Percentiles rank a stretch among this genome's conserved stretches.
Evolutionary conservation across 805 yeast species (phyloP).

Genomic region (Candida argentea): DNA sequence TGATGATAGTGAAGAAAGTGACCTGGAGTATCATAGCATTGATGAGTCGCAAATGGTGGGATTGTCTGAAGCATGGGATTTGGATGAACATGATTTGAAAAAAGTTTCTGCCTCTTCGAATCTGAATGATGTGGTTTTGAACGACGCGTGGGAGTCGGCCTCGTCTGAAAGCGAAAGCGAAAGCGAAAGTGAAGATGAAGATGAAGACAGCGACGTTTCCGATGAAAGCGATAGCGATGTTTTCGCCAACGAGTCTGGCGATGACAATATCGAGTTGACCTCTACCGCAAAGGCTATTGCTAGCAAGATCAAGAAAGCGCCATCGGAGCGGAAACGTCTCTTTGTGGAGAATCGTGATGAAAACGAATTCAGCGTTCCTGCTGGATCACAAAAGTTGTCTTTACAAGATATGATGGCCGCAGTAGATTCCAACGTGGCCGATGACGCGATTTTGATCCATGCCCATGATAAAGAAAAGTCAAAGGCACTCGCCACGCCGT

Average conservation of each 20-base stretch:
- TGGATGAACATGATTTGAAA: slow-evolving; percentile 47
- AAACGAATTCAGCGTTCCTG: slow-evolving; percentile 61
- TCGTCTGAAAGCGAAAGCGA: slow-evolving; percentile 13
- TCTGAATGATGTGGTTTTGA: slow-evolving; percentile 16
- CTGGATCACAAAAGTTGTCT: slow-evolving; percentile 40
- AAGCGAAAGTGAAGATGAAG: slow-evolving; percentile 13
- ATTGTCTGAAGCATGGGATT: slow-evolving; percentile 83
- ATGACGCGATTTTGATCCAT: slow-evolving; percentile 41
- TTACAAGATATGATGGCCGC: slow-evolving; percentile 69
- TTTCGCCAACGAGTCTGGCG: slow-evolving; percentile 15
- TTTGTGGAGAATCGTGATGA: slow-evolving; percentile 50
- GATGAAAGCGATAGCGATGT: slow-evolving; percentile 11
- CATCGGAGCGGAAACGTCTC: slow-evolving; percentile 33
- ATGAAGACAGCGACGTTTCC: slow-evolving; percentile 21
- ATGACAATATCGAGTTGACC: slow-evolving; percentile 38
- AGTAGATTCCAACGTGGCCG: slow-evolving; percentile 39
- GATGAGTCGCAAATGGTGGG: slow-evolving; percentile 71
- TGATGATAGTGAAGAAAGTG: slow-evolving; percentile 26
- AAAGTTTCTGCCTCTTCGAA: slow-evolving; percentile 6
- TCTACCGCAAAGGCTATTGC: slow-evolving; percentile 34
- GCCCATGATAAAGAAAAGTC: slow-evolving; percentile 23
- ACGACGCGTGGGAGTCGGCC: slow-evolving; percentile 22
- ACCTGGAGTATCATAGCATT: slow-evolving; percentile 55
- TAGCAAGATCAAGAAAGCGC: slow-evolving; percentile 23
- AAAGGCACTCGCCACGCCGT: slow-evolving; percentile 62